Conservation (phyloP, 1,284 basidiomycete species). For the Clitocybe nebularis region DNA sequence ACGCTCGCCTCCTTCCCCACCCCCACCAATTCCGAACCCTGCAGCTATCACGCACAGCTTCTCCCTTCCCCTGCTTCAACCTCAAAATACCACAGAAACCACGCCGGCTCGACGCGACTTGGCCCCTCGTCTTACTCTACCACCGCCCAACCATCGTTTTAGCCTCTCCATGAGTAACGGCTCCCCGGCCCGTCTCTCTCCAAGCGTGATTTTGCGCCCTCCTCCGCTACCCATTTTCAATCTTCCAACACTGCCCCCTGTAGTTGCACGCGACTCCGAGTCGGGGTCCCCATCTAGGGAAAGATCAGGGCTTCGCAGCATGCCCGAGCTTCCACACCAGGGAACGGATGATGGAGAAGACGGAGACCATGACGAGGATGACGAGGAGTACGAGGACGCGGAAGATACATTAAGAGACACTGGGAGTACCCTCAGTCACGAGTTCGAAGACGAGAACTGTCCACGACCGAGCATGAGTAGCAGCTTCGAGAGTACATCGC, state of each 20-base stretch:
- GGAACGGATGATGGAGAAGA: constrained; percentile 19
- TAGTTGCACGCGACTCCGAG: constrained; percentile 6
- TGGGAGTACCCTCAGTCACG: constrained; percentile 10
- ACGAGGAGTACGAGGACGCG: constrained; percentile 24
- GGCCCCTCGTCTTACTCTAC: constrained; percentile 20
- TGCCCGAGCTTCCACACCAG: constrained; percentile 31
- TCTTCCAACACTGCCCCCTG: constrained; percentile 41
- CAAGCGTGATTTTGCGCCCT: constrained; percentile 44
- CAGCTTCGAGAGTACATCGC: constrained; percentile 12
- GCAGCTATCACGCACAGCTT: neutral
- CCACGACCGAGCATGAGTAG: constrained; percentile 12
- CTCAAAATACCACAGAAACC: neutral
- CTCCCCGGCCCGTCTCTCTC: constrained; percentile 43
- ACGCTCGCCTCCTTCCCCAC: neutral
- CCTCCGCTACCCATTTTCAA: constrained; percentile 47
- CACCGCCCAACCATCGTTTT: constrained; percentile 17
- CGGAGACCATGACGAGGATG: constrained; percentile 22
- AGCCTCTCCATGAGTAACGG: constrained; percentile 23
- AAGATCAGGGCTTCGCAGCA: constrained; percentile 24
- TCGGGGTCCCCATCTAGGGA: constrained; percentile 12
- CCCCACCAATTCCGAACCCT: neutral
- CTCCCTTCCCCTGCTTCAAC: neutral
- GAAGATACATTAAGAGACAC: constrained; percentile 19
- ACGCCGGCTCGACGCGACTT: constrained; percentile 6
- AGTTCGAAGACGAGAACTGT: constrained; percentile 7